These are phyloP conservation scores for Candolleomyces aberdarensis DNA, from an alignment of 768 basidiomycete species.

Conservation along the genomic window DNA sequence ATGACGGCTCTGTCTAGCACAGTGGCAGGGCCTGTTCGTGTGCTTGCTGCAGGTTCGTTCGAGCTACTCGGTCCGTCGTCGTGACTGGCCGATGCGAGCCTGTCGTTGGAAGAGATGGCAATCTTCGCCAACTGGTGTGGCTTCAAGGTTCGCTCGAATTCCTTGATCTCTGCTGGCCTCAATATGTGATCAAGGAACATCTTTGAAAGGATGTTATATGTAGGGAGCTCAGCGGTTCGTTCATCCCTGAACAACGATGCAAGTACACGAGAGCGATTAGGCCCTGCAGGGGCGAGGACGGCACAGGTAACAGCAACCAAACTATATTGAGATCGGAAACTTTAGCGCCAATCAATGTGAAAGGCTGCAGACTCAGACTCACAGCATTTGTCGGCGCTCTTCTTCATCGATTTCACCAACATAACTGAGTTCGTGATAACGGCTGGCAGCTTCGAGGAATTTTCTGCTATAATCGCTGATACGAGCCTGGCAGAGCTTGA, in stretches of 20 bases:
- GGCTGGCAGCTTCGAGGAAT: constrained; percentile 90
- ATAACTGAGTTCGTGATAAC: constrained; percentile 94
- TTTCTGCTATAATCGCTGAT: constrained; percentile 90
- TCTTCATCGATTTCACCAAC: constrained; percentile 90
- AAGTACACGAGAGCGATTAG: constrained; percentile 89
- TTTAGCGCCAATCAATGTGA: not conserved
- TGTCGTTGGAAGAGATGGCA: constrained; percentile 78
- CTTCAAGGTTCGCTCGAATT: constrained; percentile 83
- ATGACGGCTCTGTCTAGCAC: constrained; percentile 97
- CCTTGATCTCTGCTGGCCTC: constrained; percentile 82
- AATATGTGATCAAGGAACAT: constrained; percentile 99
- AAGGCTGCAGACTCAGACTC: constrained; percentile 25
- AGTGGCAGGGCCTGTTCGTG: constrained; percentile 87
- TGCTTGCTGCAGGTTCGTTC: constrained; percentile 58
- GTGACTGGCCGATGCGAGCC: constrained; percentile 64
- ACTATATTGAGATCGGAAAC: constrained; percentile 34
- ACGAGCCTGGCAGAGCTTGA: constrained; percentile 92
- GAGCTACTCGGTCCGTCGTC: constrained; percentile 46
- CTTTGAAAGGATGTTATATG: constrained; percentile 89
- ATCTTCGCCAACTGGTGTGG: constrained; percentile 95
- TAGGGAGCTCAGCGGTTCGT: constrained; percentile 72
- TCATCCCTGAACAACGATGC: constrained; percentile 95
- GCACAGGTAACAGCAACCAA: constrained; percentile 93
- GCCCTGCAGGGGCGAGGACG: constrained; percentile 95
- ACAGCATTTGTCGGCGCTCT: constrained; percentile 90